Conservation (phyloP, 106 monocot species). For the Phalaenopsis equestris region DNA sequence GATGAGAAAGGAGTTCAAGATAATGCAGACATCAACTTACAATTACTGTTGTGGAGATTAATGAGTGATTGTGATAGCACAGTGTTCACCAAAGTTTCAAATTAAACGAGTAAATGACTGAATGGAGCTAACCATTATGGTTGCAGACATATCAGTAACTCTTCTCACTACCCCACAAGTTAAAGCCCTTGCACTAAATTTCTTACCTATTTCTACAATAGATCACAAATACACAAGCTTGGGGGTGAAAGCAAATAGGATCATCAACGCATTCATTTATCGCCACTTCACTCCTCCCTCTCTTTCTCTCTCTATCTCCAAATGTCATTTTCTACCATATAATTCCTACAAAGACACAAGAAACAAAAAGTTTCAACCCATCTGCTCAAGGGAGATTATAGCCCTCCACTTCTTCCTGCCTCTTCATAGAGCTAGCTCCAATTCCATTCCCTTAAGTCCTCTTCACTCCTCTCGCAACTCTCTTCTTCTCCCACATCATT, state of each 20-base stretch:
- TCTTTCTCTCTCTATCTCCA: background rate
- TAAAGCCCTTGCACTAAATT: conserved; percentile 3
- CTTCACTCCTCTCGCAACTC: no score
- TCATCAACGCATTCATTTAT: conserved; percentile 2
- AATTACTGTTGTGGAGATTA: background rate
- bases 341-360: conserved; percentile 29
- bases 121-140: conserved; percentile 12
- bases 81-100: conserved; percentile 13
- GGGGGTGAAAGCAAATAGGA: conserved; percentile 9
- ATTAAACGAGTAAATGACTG: conserved; percentile 11
- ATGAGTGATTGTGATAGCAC: conserved; percentile 18
- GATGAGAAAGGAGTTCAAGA: no score
- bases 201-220: conserved; percentile 4
- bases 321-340: conserved; percentile 17
- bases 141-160: conserved; percentile 16
- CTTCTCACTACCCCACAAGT: conserved; percentile 1
- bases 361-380: conserved; percentile 8
- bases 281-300: conserved; percentile 7
- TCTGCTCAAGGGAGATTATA: no score
- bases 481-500: no score
- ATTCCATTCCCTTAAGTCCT: no score
- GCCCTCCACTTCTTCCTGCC: no score
- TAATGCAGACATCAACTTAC: no score
- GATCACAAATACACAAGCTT: conserved; percentile 9
- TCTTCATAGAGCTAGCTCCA: no score